Percentiles rank a stretch among this genome's conserved stretches.
phyloP scores from a whole-genome alignment of 2,329 filamentous ascomycete species.

The Albophoma yamanashiensis region DNA sequence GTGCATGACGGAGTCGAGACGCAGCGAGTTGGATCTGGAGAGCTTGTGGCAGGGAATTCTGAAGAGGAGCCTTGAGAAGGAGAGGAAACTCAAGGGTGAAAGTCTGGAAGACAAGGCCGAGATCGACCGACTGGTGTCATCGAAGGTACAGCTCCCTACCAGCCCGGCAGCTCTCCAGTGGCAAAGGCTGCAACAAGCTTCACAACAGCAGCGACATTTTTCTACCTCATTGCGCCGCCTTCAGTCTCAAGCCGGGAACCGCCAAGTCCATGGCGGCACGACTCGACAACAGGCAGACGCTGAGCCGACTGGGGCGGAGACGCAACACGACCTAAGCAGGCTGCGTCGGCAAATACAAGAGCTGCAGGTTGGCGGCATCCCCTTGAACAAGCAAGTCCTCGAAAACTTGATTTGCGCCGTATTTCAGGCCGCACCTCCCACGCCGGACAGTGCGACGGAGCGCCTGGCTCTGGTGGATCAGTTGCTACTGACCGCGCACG shows the following conservation, averaged over 20 bases:
- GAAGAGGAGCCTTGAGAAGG: slow-evolving; percentile 20
- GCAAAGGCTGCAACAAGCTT: slow-evolving; percentile 22
- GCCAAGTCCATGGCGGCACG: too few species aligned
- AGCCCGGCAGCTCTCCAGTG: slow-evolving; percentile 20
- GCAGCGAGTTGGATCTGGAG: slow-evolving; percentile 43
- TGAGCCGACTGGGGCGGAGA: neutral
- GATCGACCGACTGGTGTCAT: slow-evolving; percentile 18
- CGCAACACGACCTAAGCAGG: slow-evolving; percentile 6
- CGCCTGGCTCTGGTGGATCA: slow-evolving; percentile 29
- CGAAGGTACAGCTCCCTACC: slow-evolving; percentile 21
- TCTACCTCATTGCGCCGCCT: slow-evolving; percentile 19
- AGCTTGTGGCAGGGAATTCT: slow-evolving; percentile 36
- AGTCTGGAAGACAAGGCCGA: slow-evolving; percentile 11
- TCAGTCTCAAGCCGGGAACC: slow-evolving; percentile 1
- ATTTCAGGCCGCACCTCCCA: slow-evolving; percentile 15
- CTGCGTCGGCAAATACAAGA: slow-evolving; percentile 22
- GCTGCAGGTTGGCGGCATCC: slow-evolving; percentile 25
- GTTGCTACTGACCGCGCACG: slow-evolving; percentile 32
- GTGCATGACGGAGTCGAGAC: slow-evolving; percentile 43
- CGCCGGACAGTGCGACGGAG: slow-evolving; percentile 12
- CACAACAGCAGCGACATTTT: slow-evolving; percentile 21
- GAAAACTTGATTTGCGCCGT: slow-evolving; percentile 26
- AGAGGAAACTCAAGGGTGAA: slow-evolving; percentile 18
- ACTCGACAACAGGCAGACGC: neutral
- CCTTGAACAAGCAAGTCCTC: slow-evolving; percentile 22